phyloP scores from a whole-genome alignment of 139 green algal genomes.

The Pseudopediastrum boryanum region DNA sequence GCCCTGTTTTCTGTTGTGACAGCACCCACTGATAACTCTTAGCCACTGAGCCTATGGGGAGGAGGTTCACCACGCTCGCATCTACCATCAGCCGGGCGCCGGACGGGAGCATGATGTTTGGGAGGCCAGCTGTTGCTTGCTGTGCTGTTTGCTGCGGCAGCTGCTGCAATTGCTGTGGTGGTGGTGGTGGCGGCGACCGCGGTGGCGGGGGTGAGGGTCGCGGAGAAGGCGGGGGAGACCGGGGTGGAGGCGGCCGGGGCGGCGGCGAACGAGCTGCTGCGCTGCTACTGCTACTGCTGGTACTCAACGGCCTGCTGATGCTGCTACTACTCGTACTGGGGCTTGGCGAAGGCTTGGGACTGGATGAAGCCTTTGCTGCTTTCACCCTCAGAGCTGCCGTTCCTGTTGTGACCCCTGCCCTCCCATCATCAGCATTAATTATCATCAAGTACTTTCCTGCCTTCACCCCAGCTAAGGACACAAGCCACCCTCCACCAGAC shows the following conservation, averaged over 20 bases:
- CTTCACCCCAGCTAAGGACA: background rate
- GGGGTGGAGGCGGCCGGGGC: no score
- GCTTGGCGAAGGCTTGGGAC: no score
- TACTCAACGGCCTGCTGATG: background rate
- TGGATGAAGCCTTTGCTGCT: background rate
- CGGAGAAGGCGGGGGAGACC: no score
- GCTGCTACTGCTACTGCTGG: background rate
- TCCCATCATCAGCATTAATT: constrained; percentile 21
- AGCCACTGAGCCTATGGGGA: background rate
- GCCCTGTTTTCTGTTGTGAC: background rate
- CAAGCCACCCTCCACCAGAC: background rate
- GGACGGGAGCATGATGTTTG: background rate
- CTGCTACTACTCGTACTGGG: background rate
- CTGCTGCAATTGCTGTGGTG: background rate
- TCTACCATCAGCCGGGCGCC: constrained; percentile 18
- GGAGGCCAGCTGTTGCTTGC: constrained; percentile 13
- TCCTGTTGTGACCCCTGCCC: constrained; percentile 10
- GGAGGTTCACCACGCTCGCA: constrained; percentile 4
- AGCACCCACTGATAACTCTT: constrained; percentile 13
- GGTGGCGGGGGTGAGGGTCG: no score
- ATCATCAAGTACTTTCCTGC: constrained; percentile 24
- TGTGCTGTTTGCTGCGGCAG: background rate
- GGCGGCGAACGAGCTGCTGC: no score
- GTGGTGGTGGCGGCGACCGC: background rate
- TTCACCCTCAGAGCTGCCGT: constrained; percentile 15